A percentile compares a stretch with the other conserved stretches of the same genome.
Evolutionary conservation across 805 yeast species (phyloP).

Genomic region (Myxozyma monticola): DNA sequence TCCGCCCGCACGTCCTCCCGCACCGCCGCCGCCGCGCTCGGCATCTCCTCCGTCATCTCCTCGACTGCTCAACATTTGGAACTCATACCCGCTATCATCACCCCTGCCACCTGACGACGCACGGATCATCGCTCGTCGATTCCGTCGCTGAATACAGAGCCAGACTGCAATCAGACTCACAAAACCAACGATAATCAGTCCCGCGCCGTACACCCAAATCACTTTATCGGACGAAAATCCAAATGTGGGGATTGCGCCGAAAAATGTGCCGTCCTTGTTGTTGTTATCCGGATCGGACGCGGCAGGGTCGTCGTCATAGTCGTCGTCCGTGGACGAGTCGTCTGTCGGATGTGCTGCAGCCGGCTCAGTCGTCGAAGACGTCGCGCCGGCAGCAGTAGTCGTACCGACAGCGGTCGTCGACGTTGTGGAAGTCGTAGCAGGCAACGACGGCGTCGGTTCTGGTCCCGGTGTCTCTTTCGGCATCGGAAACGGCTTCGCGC

Average conservation of each 20-base stretch:
- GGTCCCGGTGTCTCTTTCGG: constrained; percentile 32
- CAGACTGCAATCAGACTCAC: constrained; percentile 39
- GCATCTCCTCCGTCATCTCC: not conserved
- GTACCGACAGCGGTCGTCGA: constrained; percentile 13
- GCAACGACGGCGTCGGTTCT: constrained; percentile 23
- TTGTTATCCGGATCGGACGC: not conserved
- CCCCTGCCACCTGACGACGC: constrained; percentile 38
- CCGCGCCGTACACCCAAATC: constrained; percentile 40
- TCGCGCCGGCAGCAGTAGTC: constrained; percentile 14
- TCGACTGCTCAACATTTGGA: constrained; percentile 52
- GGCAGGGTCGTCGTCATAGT: constrained; percentile 12
- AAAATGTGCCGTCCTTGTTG: constrained; percentile 1
- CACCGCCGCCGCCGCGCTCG: not conserved
- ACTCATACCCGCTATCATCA: constrained; percentile 61
- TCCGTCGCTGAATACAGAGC: constrained; percentile 46
- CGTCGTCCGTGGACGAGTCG: constrained; percentile 3
- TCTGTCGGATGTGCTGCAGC: not conserved
- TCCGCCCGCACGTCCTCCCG: not conserved
- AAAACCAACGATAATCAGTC: constrained; percentile 51
- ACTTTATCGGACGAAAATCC: constrained; percentile 36
- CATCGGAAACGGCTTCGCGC: constrained; percentile 58
- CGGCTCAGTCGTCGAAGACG: constrained; percentile 12
- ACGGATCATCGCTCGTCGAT: constrained; percentile 38
- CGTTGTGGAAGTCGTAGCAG: constrained; percentile 25
- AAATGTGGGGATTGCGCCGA: constrained; percentile 37